These are phyloP conservation scores for Chaetomium sp. DNA, from an alignment of 2,329 filamentous ascomycete genomes.

Conservation along the genomic window DNA sequence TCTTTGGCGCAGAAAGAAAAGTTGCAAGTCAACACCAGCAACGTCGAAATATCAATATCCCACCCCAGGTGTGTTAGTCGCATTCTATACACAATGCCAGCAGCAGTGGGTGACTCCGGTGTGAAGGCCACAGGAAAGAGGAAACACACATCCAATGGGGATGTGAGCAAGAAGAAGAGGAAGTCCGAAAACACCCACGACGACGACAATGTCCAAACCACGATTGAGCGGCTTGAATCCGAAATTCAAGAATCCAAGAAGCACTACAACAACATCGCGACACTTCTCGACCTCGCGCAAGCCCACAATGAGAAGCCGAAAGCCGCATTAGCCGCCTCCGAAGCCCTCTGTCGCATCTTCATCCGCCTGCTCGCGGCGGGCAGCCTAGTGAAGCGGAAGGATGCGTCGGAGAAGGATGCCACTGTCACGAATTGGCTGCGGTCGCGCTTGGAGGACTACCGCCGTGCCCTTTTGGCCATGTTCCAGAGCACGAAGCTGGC, in stretches of 20 bases:
- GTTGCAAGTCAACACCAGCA: not conserved
- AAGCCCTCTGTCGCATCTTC: constrained; percentile 82
- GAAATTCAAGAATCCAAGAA: constrained; percentile 80
- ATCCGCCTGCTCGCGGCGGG: constrained; percentile 72
- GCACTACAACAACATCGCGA: constrained; percentile 85
- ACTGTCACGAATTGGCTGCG: constrained; percentile 74
- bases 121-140: constrained; percentile 35
- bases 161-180: constrained; percentile 45
- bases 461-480: constrained; percentile 53
- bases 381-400: constrained; percentile 58
- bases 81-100: constrained; percentile 11
- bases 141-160: constrained; percentile 41
- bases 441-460: constrained; percentile 66
- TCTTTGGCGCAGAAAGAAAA: not conserved
- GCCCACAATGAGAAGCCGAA: constrained; percentile 45
- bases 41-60: no score
- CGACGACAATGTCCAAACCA: constrained; percentile 48
- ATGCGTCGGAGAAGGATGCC: constrained; percentile 63
- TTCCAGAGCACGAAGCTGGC: constrained; percentile 57
- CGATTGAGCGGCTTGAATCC: constrained; percentile 69
- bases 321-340: constrained; percentile 59
- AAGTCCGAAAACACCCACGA: constrained; percentile 43
- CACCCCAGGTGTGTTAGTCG: not conserved
- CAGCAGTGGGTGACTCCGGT: constrained; percentile 3
- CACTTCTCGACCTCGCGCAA: constrained; percentile 57